Conservation (phyloP, 768 basidiomycete species). For the Termitomyces sp. region DNA sequence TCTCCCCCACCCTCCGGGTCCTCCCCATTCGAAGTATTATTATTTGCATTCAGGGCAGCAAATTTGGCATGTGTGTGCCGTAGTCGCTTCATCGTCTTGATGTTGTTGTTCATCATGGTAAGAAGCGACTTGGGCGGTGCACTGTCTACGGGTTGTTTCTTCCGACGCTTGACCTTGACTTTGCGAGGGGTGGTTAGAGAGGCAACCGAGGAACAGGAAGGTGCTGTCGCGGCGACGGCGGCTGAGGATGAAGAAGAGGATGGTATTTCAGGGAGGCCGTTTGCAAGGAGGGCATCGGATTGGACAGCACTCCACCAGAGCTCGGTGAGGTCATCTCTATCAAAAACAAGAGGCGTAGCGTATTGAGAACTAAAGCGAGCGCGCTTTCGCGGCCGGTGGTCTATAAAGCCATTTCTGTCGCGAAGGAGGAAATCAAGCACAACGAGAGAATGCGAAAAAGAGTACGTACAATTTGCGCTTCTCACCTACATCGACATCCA, state of each 20-base stretch:
- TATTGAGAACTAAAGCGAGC: conserved; percentile 39
- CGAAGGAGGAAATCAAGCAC: background rate
- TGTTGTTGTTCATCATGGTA: conserved; percentile 70
- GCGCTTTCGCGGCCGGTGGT: conserved; percentile 57
- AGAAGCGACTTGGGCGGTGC: conserved; percentile 42
- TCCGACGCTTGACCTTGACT: conserved; percentile 29
- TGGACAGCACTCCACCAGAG: conserved; percentile 76
- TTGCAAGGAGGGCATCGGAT: conserved; percentile 53
- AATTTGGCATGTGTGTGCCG: conserved; percentile 71
- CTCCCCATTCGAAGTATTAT: conserved; percentile 15
- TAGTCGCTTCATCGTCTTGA: conserved; percentile 68
- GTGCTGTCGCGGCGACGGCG: background rate
- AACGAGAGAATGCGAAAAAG: conserved; percentile 1
- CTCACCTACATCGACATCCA: conserved; percentile 39
- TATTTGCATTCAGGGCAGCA: conserved; percentile 41
- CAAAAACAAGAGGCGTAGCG: conserved; percentile 28
- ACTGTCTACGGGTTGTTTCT: conserved; percentile 16
- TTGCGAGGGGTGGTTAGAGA: conserved; percentile 3
- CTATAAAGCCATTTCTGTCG: conserved; percentile 26
- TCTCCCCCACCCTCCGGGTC: conserved; percentile 31
- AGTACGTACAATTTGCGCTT: conserved; percentile 59
- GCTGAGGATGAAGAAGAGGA: conserved; percentile 25
- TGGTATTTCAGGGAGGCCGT: conserved; percentile 55
- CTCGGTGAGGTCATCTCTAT: conserved; percentile 40
- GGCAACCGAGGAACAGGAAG: conserved; percentile 13